Percentiles rank a stretch among this genome's conserved stretches.
phyloP scores from a whole-genome alignment of 179 eudicot genomes.

The Beta macrorhiza region DNA sequence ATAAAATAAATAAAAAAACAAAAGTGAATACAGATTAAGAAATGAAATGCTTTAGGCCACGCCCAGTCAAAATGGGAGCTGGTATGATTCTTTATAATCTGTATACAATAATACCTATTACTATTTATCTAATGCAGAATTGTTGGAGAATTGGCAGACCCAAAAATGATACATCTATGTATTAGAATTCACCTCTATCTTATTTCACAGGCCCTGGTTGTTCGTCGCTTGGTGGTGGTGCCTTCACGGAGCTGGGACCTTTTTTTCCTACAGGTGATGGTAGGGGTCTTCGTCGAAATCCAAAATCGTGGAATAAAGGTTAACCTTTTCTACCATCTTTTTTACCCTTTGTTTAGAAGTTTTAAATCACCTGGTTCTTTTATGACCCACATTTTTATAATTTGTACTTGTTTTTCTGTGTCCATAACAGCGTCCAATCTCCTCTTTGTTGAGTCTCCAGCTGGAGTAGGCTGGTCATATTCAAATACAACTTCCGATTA shows the following conservation, averaged over 20 bases:
- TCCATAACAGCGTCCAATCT: constrained; percentile 66
- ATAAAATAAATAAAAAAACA: too few relatives aligned
- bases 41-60: not conserved
- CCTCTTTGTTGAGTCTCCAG: constrained; percentile 95
- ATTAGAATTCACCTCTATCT: not conserved
- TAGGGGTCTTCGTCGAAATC: constrained; percentile 66
- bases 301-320: constrained; percentile 94
- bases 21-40: not conserved
- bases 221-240: constrained; percentile 89
- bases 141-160: too few relatives aligned
- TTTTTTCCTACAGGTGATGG: constrained; percentile 88
- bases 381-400: not conserved
- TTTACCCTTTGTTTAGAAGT: not conserved
- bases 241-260: constrained; percentile 90
- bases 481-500: constrained; percentile 82
- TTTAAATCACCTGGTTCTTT: not conserved
- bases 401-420: not conserved
- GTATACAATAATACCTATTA: too few relatives aligned
- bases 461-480: constrained; percentile 98
- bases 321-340: not conserved
- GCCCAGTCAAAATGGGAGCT: too few relatives aligned
- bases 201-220: constrained; percentile 77
- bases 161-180: too few relatives aligned
- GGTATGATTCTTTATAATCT: too few relatives aligned
- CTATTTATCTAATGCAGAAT: too few relatives aligned